Conservation (phyloP, 257 asterid species). For the Perilla frutescens region DNA sequence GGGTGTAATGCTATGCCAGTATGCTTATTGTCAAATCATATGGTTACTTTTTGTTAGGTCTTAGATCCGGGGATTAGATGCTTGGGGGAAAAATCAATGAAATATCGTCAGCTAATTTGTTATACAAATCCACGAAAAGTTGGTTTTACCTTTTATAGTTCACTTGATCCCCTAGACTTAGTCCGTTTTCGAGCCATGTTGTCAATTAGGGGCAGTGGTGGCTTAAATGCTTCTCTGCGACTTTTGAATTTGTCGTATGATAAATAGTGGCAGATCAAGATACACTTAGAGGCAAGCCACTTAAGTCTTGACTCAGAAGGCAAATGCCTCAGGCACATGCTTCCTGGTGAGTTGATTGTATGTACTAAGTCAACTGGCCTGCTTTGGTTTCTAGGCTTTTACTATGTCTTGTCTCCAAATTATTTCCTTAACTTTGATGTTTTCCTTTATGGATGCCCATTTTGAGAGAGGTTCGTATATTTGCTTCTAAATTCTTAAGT, state of each 20-base stretch:
- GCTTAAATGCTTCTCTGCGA: too few species aligned
- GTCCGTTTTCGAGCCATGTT: too few species aligned
- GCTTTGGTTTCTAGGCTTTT: too few species aligned
- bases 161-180: too few species aligned
- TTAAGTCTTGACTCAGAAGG: too few species aligned
- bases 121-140: background rate
- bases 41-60: background rate
- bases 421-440: background rate
- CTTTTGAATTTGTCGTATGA: too few species aligned
- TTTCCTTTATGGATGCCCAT: conserved; percentile 5
- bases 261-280: too few species aligned
- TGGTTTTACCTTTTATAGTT: background rate
- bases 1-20: background rate
- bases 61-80: background rate
- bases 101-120: background rate
- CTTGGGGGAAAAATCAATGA: background rate
- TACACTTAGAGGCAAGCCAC: too few species aligned
- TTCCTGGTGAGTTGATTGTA: too few species aligned
- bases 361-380: too few species aligned
- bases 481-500: background rate
- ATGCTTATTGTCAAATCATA: background rate
- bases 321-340: too few species aligned
- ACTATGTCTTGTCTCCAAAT: background rate
- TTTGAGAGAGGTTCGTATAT: background rate
- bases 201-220: too few species aligned